These are phyloP conservation scores for Fragaria vesca DNA, from an alignment of 306 rosid species.

Conservation along the genomic window DNA sequence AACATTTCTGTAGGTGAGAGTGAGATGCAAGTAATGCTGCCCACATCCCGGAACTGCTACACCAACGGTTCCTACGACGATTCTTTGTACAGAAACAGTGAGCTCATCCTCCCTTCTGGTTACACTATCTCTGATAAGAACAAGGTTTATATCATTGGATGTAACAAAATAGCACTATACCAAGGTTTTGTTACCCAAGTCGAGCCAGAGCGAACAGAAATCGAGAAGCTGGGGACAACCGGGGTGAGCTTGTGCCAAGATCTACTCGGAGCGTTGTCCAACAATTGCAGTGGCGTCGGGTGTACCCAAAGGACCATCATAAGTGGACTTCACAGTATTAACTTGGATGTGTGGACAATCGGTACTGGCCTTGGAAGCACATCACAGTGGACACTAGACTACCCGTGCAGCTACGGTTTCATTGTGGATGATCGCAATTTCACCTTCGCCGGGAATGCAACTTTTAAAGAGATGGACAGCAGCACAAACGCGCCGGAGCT, in stretches of 20 bases:
- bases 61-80: too few species aligned
- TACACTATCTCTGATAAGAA: too few species aligned
- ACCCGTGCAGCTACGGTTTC: constrained; percentile 5
- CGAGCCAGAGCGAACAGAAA: too few species aligned
- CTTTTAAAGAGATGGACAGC: background rate
- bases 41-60: too few species aligned
- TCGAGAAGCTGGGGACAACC: background rate
- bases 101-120: too few species aligned
- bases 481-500: background rate
- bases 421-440: background rate
- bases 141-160: too few species aligned
- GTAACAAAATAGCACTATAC: too few species aligned
- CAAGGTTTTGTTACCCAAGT: too few species aligned
- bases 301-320: background rate
- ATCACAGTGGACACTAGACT: background rate
- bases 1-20: too few species aligned
- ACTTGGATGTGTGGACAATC: background rate
- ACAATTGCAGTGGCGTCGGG: constrained; percentile 5
- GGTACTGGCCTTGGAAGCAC: background rate
- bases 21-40: too few species aligned
- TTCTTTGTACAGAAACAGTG: too few species aligned
- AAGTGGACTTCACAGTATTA: background rate
- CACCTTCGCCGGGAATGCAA: background rate
- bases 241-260: background rate
- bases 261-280: background rate